Evolutionary conservation across 1,139 yeast species (phyloP), one percentile per base, ranked within the genome.

Genomic region (Sugiyamaella grinbergsii): DNA sequence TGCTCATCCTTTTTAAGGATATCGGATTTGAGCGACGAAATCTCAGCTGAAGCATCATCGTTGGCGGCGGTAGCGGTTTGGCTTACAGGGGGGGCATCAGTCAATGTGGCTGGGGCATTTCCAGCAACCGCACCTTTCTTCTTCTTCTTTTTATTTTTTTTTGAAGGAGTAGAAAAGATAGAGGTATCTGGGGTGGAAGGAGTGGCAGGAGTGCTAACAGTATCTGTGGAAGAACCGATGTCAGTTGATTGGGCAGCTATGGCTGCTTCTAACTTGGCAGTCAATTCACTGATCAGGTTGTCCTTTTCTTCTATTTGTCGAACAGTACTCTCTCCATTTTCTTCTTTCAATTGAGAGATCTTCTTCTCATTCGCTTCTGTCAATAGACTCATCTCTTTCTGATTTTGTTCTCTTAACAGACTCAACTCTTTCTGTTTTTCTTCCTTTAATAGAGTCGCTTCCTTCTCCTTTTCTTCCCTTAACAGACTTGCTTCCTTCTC

Each of bases 1-100:
- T 83, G 86, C 45, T 81, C 84, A 76, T 26, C 63, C 5, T 43
- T 37, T 32, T 36, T 7, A 13, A 40, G 10, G 26, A 45, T 47
- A 44, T 53, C 43, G 1, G 33, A 29, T 34, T 20, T 32, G n/a
- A 50, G 44, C 3, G 15, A 8, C 3, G 42, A 23, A 5, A 49
- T 10, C 13, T 43, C 47, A 18, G 28, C 31, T 19, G 32, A 11
- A 20, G 18, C 19, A 2, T 24, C 37, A n/a, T n/a, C n/a, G n/a
- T n/a, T n/a, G 7, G 37, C 20, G 31, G 36, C 5, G 20, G 7
- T 32, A 32, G 36, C 7, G 16, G 6, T n/a, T n/a, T n/a, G n/a
- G n/a, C n/a, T n/a, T n/a, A n/a, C 39, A 18, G 24, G 6, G 26
- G 24, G 10, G 13, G 23, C 5, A 3, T 20, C 28, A 11, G 24